Percentiles rank a stretch among this genome's conserved stretches.
Evolutionary conservation across 2,329 filamentous ascomycete species (phyloP).

Genomic region (Aspergillus aculeatus): DNA sequence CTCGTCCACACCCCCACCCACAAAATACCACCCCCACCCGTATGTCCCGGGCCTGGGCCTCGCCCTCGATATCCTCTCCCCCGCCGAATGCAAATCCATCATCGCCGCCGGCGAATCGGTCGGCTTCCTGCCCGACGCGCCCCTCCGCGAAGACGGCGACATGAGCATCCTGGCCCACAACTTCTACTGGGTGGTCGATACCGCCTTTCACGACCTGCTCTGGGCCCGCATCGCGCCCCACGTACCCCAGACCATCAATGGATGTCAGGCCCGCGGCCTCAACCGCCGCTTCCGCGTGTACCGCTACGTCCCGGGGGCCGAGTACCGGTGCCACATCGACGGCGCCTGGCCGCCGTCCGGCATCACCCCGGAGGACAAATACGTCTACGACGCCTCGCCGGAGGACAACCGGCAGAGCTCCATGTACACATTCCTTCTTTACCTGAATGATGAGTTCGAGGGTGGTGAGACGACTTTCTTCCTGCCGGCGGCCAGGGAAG

Average conservation of each 20-base stretch:
- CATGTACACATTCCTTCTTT: conserved; percentile 67
- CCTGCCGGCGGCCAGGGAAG: conserved; percentile 62
- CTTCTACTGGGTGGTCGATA: conserved; percentile 70
- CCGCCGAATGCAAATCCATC: conserved; percentile 63
- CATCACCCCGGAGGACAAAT: conserved; percentile 57
- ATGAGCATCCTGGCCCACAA: conserved; percentile 68
- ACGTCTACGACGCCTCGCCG: conserved; percentile 67
- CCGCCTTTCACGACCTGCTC: conserved; percentile 60
- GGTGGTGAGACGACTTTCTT: conserved; percentile 72
- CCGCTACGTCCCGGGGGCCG: conserved; percentile 69
- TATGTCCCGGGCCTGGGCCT: conserved; percentile 62
- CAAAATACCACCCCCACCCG: conserved; percentile 60
- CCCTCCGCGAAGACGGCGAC: conserved; percentile 64
- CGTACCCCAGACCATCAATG: conserved; percentile 56
- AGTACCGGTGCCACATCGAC: conserved; percentile 70
- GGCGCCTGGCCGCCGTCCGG: conserved; percentile 72
- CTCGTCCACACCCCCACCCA: conserved; percentile 44
- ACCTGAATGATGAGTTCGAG: conserved; percentile 70
- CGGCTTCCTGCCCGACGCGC: conserved; percentile 66
- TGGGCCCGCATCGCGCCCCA: conserved; percentile 62
- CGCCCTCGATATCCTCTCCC: conserved; percentile 59
- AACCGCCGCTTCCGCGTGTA: conserved; percentile 72
- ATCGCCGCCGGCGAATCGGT: conserved; percentile 66
- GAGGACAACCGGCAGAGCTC: conserved; percentile 61
- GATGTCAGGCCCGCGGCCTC: conserved; percentile 60